Evolutionary conservation across 139 green algal species (phyloP).

Genomic region (Chlorella sp.): DNA sequence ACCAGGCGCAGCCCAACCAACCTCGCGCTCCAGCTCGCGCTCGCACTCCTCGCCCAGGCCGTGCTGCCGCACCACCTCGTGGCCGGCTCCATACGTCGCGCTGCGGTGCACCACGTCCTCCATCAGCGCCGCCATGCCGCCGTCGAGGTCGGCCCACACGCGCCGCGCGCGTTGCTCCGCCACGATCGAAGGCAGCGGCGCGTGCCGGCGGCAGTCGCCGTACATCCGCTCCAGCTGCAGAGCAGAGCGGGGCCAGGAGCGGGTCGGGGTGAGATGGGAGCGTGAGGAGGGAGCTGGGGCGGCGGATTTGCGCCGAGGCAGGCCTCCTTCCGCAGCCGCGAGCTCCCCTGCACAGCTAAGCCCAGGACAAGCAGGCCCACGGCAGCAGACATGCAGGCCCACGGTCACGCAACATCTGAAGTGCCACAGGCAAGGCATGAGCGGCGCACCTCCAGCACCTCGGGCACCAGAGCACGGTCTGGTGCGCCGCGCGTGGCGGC

Average conservation of each 20-base stretch:
- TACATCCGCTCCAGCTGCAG: constrained; percentile 13
- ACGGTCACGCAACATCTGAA: too few species aligned
- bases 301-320: too few species aligned
- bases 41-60: constrained; percentile 55
- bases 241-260: too few species aligned
- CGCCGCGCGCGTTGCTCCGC: background rate
- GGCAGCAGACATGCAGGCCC: background rate
- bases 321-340: too few species aligned
- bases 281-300: too few species aligned
- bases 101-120: background rate
- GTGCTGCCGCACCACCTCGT: constrained; percentile 10
- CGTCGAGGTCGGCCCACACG: background rate
- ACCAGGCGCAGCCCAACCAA: background rate
- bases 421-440: too few species aligned
- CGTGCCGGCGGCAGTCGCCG: background rate
- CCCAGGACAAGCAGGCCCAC: too few species aligned
- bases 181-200: constrained; percentile 5
- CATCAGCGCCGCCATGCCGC: constrained; percentile 1
- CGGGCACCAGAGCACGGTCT: constrained; percentile 34
- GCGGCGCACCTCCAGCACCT: constrained; percentile 41
- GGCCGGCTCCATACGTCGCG: background rate
- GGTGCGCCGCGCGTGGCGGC: constrained; percentile 23
- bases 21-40: constrained; percentile 48
- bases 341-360: too few species aligned
- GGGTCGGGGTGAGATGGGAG: too few species aligned